Percentiles rank a stretch among this genome's conserved stretches.
Evolutionary conservation across 2,329 filamentous ascomycete species (phyloP).

Genomic region (Botrytis porri): DNA sequence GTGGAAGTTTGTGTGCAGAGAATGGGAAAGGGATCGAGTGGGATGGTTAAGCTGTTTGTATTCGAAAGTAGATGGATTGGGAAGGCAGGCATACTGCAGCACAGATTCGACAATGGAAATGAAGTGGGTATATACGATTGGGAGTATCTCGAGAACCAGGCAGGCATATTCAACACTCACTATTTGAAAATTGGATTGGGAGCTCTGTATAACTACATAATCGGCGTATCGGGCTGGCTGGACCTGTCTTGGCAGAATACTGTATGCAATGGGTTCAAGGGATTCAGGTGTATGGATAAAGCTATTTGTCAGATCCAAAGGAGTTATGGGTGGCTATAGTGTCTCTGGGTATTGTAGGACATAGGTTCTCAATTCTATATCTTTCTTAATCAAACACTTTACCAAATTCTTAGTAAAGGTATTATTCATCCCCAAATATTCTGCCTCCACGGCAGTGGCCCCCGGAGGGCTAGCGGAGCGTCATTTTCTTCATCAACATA

Average conservation of each 20-base stretch:
- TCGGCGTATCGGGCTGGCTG: conserved; percentile 2
- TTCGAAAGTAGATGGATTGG: background rate
- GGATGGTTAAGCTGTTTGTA: background rate
- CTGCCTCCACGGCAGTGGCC: background rate
- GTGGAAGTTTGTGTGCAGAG: background rate
- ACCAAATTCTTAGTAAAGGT: background rate
- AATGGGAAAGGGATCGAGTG: background rate
- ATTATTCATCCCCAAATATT: background rate
- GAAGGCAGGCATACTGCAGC: background rate
- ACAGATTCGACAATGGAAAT: background rate
- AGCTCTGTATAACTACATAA: background rate
- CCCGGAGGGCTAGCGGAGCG: background rate
- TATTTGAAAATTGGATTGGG: background rate
- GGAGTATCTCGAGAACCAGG: background rate
- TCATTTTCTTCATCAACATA: background rate
- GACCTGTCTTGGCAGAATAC: background rate
- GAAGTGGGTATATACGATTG: background rate
- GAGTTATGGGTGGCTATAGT: background rate
- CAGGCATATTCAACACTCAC: background rate
- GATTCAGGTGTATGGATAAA: background rate
- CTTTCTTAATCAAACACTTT: background rate
- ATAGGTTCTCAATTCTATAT: background rate
- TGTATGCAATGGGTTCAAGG: background rate
- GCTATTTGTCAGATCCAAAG: background rate
- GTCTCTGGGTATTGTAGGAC: background rate